These are phyloP conservation scores for Aspergillus oerlinghausenensis DNA, from an alignment of 2,329 filamentous ascomycete genomes.

Conservation along the genomic window DNA sequence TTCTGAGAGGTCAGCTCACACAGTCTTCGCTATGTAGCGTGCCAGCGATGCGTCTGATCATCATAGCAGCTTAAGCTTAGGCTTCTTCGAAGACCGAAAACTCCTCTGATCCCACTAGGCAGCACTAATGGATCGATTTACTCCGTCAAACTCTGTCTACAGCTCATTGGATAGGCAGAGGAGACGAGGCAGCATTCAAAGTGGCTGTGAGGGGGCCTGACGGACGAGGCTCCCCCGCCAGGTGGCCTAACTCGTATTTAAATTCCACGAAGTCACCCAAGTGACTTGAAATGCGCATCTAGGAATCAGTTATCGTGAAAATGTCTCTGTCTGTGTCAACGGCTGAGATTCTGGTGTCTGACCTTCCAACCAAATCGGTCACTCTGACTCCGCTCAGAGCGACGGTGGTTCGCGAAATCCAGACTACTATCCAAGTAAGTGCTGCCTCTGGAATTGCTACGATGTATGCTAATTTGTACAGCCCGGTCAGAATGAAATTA, in stretches of 20 bases:
- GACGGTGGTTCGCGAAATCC: constrained; percentile 58
- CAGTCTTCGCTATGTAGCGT: not conserved
- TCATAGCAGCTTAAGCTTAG: not conserved
- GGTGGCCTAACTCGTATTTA: not conserved
- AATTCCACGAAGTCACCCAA: not conserved
- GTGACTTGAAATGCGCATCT: not conserved
- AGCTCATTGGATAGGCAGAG: not conserved
- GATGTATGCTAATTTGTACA: constrained; percentile 15
- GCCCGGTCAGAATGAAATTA: constrained; percentile 55
- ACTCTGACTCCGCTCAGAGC: constrained; percentile 60
- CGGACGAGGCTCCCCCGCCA: not conserved
- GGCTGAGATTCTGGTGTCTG: constrained; percentile 45
- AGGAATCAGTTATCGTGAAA: not conserved
- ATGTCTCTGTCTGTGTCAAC: constrained; percentile 13
- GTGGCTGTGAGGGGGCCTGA: not conserved
- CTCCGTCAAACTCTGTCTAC: not conserved
- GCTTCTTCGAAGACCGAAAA: no score
- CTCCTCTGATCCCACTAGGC: not conserved
- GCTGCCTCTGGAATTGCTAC: not conserved
- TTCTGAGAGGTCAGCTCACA: not conserved
- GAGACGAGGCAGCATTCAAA: not conserved
- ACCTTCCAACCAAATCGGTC: constrained; percentile 57
- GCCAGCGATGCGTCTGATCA: not conserved
- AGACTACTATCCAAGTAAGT: constrained; percentile 46
- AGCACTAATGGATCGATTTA: not conserved